phyloP scores from a whole-genome alignment of 1,139 yeast genomes.

The Nakaseomyces delphensis region DNA sequence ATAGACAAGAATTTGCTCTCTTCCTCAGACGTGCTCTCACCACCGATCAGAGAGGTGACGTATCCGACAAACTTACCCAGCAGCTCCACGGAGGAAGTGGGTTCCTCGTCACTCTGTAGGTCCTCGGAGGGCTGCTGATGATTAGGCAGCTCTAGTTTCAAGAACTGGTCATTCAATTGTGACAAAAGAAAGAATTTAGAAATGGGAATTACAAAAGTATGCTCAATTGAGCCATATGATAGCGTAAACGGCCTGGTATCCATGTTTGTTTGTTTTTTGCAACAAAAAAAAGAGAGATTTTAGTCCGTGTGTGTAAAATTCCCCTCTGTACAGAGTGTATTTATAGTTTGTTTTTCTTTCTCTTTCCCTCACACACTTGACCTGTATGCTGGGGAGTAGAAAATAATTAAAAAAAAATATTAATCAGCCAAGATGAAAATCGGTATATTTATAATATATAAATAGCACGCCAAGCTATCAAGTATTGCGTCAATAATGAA shows the following conservation, averaged over 20 bases:
- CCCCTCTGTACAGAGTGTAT: too few species aligned
- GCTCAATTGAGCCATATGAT: conserved; percentile 80
- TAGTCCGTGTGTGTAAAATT: too few species aligned
- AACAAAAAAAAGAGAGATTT: too few species aligned
- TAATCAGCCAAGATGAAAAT: too few species aligned
- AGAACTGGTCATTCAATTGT: conserved; percentile 81
- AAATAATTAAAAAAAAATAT: too few species aligned
- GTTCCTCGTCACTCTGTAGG: conserved; percentile 80
- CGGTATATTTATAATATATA: not conserved
- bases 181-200: conserved; percentile 70
- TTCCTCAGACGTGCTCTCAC: conserved; percentile 28
- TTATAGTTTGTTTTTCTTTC: too few species aligned
- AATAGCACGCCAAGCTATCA: too few species aligned
- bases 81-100: conserved; percentile 79
- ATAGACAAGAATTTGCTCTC: conserved; percentile 54
- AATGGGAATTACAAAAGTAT: conserved; percentile 79
- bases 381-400: too few species aligned
- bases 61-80: conserved; percentile 79
- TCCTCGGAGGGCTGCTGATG: conserved; percentile 80
- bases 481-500: too few species aligned
- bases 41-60: conserved; percentile 46
- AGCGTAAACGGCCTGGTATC: conserved; percentile 69
- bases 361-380: not conserved
- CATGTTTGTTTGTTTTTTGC: conserved; percentile 13
- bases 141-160: conserved; percentile 36